Evolutionary conservation across 768 basidiomycete genomes (phyloP).

Genomic region (Coprinellus micaceus): DNA sequence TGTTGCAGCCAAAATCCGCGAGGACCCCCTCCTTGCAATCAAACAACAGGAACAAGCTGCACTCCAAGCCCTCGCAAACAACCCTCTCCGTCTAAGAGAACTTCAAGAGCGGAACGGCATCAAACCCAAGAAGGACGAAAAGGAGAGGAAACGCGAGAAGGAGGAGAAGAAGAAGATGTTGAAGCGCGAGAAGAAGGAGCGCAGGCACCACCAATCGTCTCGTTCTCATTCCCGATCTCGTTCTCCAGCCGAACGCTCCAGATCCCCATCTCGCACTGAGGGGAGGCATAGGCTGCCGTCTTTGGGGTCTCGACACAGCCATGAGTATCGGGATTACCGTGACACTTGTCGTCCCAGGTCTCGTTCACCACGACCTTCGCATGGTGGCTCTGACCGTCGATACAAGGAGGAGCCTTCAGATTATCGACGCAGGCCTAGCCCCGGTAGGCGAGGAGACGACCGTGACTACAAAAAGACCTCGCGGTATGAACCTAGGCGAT

Average conservation of each 20-base stretch:
- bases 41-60: constrained; percentile 97
- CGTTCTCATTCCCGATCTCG: constrained; percentile 10
- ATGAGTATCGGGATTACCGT: constrained; percentile 18
- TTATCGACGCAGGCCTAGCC: constrained; percentile 27
- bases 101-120: constrained; percentile 81
- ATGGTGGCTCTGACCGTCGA: constrained; percentile 15
- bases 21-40: constrained; percentile 95
- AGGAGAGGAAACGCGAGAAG: constrained; percentile 53
- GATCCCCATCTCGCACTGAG: background rate
- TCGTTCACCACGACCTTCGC: constrained; percentile 38
- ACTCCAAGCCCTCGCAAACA: constrained; percentile 79
- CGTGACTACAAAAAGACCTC: constrained; percentile 33
- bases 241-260: background rate
- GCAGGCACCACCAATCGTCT: constrained; percentile 22
- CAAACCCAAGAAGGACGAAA: constrained; percentile 74
- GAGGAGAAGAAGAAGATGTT: constrained; percentile 43
- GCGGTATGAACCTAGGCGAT: constrained; percentile 43
- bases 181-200: constrained; percentile 37
- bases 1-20: constrained; percentile 88
- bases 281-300: no score
- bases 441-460: constrained; percentile 22
- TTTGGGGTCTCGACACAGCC: constrained; percentile 46
- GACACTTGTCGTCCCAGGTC: constrained; percentile 27
- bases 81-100: constrained; percentile 79
- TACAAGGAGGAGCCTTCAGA: constrained; percentile 26